Evolutionary conservation across 768 basidiomycete genomes (phyloP).

Genomic region (Mycena vulgaris): DNA sequence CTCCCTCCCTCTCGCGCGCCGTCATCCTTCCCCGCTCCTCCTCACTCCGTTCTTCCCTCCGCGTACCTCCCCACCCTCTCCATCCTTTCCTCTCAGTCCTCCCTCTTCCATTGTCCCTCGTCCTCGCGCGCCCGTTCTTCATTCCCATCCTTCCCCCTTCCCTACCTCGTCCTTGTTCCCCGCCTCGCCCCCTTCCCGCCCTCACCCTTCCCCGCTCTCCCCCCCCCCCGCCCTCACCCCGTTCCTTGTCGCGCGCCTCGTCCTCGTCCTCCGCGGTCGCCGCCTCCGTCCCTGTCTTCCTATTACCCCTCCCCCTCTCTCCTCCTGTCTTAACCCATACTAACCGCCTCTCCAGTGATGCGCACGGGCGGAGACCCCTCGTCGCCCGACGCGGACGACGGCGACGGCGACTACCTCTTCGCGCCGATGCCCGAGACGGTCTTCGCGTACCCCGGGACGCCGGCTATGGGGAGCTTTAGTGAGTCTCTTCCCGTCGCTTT

Average conservation of each 20-base stretch:
- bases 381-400: constrained; percentile 18
- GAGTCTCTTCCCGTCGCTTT: too few relatives aligned
- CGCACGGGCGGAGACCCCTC: constrained; percentile 64
- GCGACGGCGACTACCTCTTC: constrained; percentile 63
- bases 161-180: neutral
- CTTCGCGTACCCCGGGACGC: constrained; percentile 51
- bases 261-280: too few relatives aligned
- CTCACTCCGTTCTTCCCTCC: too few relatives aligned
- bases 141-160: too few relatives aligned
- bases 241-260: too few relatives aligned
- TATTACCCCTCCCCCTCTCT: neutral
- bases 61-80: too few relatives aligned
- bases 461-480: constrained; percentile 44
- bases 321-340: neutral
- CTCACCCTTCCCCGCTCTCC: too few relatives aligned
- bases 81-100: too few relatives aligned
- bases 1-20: neutral
- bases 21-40: neutral
- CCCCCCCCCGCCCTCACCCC: too few relatives aligned
- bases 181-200: neutral
- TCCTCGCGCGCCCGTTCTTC: neutral
- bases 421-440: constrained; percentile 52
- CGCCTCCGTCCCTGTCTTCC: neutral
- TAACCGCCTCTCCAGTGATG: constrained; percentile 69
- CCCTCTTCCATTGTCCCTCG: too few relatives aligned